These are phyloP conservation scores for Botrytis byssoidea DNA, from an alignment of 2,329 filamentous ascomycete genomes.

Conservation along the genomic window DNA sequence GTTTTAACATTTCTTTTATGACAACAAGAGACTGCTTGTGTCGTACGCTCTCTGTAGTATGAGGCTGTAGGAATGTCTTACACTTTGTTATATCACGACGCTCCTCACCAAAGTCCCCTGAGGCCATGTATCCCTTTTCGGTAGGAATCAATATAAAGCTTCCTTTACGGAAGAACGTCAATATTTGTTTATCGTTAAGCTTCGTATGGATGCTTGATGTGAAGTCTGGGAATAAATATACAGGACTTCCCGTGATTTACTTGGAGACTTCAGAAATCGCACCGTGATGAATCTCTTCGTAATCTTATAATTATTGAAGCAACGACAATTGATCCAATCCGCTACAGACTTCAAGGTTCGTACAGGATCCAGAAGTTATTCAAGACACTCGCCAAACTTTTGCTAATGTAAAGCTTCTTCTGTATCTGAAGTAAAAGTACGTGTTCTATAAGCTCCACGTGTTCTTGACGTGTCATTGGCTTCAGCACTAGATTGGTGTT, in stretches of 20 bases:
- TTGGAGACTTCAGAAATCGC: neutral
- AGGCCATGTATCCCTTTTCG: neutral
- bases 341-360: neutral
- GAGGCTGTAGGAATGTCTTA: neutral
- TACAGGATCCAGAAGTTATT: neutral
- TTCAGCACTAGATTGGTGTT: neutral
- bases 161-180: neutral
- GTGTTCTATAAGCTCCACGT: neutral
- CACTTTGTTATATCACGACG: neutral
- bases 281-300: neutral
- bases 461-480: constrained; percentile 7
- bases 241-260: neutral
- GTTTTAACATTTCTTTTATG: neutral
- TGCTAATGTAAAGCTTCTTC: neutral
- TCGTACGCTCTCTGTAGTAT: neutral
- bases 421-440: neutral
- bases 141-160: neutral
- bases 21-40: neutral
- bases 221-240: neutral
- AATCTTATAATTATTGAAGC: neutral
- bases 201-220: neutral
- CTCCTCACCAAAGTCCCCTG: neutral
- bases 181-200: neutral
- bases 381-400: neutral
- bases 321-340: neutral